Percentiles rank a stretch among this genome's conserved stretches.
phyloP scores from a whole-genome alignment of 192 early-diverging fungal genomes.

The Mortierella claussenii region DNA sequence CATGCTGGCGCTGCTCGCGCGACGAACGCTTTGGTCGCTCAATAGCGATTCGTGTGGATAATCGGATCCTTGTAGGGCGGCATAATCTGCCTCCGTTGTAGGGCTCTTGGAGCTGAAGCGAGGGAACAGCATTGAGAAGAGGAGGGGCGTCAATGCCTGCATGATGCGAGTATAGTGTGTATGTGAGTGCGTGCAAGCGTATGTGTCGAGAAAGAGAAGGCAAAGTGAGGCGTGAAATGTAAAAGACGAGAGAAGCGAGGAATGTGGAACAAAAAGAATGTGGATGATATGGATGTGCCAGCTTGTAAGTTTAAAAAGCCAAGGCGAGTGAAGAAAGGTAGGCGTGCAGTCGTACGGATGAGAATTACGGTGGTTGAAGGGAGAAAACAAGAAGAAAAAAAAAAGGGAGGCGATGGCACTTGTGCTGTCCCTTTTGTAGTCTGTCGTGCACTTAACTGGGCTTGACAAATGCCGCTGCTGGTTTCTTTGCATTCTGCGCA shows the following conservation, averaged over 20 bases:
- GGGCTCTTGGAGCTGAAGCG: constrained; percentile 13
- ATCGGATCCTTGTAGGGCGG: constrained; percentile 1
- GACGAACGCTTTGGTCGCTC: neutral
- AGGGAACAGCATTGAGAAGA: constrained; percentile 52
- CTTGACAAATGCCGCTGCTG: too few relatives aligned
- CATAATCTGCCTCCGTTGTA: neutral
- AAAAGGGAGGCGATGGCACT: too few relatives aligned
- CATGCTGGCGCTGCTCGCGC: neutral
- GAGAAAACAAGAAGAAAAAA: too few relatives aligned
- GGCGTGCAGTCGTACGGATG: too few relatives aligned
- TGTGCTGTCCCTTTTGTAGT: too few relatives aligned
- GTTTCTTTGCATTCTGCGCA: too few relatives aligned
- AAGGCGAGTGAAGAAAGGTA: too few relatives aligned
- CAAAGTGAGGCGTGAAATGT: neutral
- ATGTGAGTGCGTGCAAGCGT: neutral
- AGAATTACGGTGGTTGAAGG: too few relatives aligned
- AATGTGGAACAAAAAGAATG: too few relatives aligned
- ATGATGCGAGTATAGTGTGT: constrained; percentile 8
- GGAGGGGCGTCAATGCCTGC: constrained; percentile 51
- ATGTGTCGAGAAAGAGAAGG: neutral
- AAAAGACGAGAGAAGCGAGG: too few relatives aligned
- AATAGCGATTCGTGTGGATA: constrained; percentile 9
- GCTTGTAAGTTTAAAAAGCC: too few relatives aligned
- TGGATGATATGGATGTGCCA: neutral
- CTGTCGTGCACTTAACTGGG: too few relatives aligned